These are phyloP conservation scores for Pterocarpus santalinus DNA, from an alignment of 306 rosid genomes.

Conservation along the genomic window DNA sequence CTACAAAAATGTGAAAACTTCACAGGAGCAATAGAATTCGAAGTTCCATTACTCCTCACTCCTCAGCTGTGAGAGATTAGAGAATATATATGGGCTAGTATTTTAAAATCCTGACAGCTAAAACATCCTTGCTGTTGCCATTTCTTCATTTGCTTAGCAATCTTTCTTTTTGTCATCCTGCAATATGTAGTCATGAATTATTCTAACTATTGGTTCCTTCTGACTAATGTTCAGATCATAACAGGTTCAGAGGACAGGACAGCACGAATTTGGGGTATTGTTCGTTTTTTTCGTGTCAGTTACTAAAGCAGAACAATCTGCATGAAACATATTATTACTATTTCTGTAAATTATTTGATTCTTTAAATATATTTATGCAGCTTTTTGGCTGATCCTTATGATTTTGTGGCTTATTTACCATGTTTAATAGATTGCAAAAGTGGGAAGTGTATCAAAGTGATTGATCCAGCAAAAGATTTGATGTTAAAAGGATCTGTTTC, in stretches of 20 bases:
- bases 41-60: too few relatives aligned
- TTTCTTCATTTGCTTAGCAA: neutral
- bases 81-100: neutral
- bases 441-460: conserved; percentile 80
- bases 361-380: conserved; percentile 23
- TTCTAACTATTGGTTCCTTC: conserved; percentile 44
- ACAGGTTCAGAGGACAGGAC: conserved; percentile 98
- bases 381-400: conserved; percentile 25
- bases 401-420: conserved; percentile 44
- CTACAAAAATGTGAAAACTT: too few relatives aligned
- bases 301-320: too few relatives aligned
- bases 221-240: conserved; percentile 70
- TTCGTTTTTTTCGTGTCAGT: neutral
- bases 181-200: conserved; percentile 34
- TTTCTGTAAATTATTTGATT: conserved; percentile 12
- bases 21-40: too few relatives aligned
- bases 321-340: neutral
- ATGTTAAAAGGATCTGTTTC: conserved; percentile 66
- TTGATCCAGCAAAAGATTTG: conserved; percentile 70
- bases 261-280: conserved; percentile 87
- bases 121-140: conserved; percentile 20
- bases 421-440: conserved; percentile 79
- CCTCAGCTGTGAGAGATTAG: neutral
- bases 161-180: neutral
- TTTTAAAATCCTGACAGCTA: conserved; percentile 22